phyloP scores from a whole-genome alignment of 495 filamentous ascomycete genomes.

The Neurospora intermedia region DNA sequence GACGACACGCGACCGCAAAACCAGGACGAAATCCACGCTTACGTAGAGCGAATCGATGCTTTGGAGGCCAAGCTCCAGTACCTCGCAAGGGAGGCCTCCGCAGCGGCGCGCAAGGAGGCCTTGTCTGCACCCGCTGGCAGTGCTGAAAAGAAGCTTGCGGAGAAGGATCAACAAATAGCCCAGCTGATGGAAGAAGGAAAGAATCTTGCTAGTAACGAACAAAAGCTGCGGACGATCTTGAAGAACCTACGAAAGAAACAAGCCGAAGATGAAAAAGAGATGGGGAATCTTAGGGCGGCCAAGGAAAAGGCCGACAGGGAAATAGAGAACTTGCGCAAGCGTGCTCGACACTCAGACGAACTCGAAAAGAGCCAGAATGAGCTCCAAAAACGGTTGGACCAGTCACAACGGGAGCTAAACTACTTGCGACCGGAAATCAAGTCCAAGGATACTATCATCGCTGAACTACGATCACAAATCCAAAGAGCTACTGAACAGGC shows the following conservation, averaged over 20 bases:
- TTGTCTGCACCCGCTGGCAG: slow-evolving; percentile 50
- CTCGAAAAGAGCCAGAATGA: slow-evolving; percentile 58
- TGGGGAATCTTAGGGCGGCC: slow-evolving; percentile 48
- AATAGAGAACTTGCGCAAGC: slow-evolving; percentile 43
- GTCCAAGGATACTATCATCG: slow-evolving; percentile 52
- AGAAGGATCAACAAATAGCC: slow-evolving; percentile 84
- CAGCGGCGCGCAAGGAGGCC: slow-evolving; percentile 55
- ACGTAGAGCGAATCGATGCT: slow-evolving; percentile 86
- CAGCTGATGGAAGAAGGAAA: slow-evolving; percentile 87
- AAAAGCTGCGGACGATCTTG: slow-evolving; percentile 70
- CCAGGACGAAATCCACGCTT: slow-evolving; percentile 70
- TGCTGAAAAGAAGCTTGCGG: slow-evolving; percentile 65
- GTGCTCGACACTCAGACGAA: slow-evolving; percentile 52
- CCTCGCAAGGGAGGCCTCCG: slow-evolving; percentile 66
- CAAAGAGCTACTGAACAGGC: slow-evolving; percentile 56
- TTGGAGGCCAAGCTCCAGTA: slow-evolving; percentile 84
- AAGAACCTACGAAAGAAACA: slow-evolving; percentile 65
- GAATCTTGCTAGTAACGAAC: slow-evolving; percentile 72
- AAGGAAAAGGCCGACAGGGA: slow-evolving; percentile 61
- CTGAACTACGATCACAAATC: slow-evolving; percentile 59
- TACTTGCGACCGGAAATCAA: slow-evolving; percentile 53
- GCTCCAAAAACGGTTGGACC: slow-evolving; percentile 50
- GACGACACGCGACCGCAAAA: slow-evolving; percentile 51
- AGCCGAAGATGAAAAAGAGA: slow-evolving; percentile 52
- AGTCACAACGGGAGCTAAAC: slow-evolving; percentile 59